Conservation (phyloP, 164 flowering plant genomes). For the Vitis labrusca region DNA sequence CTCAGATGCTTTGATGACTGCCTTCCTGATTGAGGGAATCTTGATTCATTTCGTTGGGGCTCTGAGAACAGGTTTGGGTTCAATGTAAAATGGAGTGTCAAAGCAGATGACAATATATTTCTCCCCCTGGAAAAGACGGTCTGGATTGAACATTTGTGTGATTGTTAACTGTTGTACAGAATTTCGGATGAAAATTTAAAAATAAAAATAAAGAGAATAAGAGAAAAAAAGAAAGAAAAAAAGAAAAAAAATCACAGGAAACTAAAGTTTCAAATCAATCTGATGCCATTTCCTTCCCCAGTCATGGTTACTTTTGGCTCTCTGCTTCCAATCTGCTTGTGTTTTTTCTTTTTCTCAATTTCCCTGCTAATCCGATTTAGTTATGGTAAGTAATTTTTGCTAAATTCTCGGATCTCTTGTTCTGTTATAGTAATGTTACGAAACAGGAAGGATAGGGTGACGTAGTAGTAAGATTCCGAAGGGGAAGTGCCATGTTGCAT, state of each 20-base stretch:
- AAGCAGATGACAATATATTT: not conserved
- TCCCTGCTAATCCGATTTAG: too few species aligned
- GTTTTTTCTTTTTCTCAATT: too few species aligned
- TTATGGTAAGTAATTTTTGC: too few species aligned
- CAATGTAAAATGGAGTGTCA: not conserved
- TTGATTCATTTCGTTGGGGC: not conserved
- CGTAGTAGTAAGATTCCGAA: too few species aligned
- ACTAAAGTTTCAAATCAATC: not conserved
- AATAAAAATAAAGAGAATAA: not conserved
- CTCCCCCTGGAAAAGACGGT: too few species aligned
- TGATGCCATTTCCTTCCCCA: not conserved
- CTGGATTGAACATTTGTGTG: not conserved
- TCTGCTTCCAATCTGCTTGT: too few species aligned
- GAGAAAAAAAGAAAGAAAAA: too few species aligned
- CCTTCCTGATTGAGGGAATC: not conserved
- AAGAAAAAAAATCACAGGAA: not conserved
- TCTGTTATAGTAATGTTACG: too few species aligned
- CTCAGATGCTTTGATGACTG: slow-evolving; percentile 1
- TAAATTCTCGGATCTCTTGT: too few species aligned
- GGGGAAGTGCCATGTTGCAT: too few species aligned
- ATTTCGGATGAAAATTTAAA: not conserved
- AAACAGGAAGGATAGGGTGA: too few species aligned
- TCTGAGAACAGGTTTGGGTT: not conserved
- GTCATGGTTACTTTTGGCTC: not conserved
- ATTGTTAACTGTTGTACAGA: not conserved